phyloP scores from a whole-genome alignment of 192 early-diverging fungal genomes.

The Entomortierella beljakovae region DNA sequence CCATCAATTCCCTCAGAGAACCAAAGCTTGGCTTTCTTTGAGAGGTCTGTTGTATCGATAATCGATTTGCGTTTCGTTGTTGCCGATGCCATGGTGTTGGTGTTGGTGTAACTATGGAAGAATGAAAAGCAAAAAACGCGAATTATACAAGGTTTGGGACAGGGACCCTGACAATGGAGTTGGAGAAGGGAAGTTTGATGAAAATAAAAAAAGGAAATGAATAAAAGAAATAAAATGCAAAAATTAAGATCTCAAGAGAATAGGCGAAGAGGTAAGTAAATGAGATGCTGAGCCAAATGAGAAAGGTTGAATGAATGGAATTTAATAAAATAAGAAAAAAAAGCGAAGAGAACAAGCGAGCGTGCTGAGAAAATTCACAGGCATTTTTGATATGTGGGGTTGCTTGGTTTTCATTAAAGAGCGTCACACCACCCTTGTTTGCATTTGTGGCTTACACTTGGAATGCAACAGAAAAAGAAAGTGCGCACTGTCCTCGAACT shows the following conservation, averaged over 20 bases:
- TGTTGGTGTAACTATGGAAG: not conserved
- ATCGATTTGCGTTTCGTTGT: constrained; percentile 32
- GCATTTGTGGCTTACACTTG: constrained; percentile 13
- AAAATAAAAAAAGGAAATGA: not conserved
- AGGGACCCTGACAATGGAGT: not conserved
- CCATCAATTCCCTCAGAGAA: constrained; percentile 24
- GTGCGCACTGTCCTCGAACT: constrained; percentile 2
- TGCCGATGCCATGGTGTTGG: not conserved
- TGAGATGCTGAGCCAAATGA: too few species aligned
- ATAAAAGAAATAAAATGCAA: not conserved
- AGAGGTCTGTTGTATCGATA: constrained; percentile 9
- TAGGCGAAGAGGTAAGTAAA: not conserved
- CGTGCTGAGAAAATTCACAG: not conserved
- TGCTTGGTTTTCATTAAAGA: not conserved
- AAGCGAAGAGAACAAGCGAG: not conserved
- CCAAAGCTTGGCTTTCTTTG: constrained; percentile 26
- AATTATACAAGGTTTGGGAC: too few species aligned
- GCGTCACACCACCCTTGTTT: constrained; percentile 2
- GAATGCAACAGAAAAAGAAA: not conserved
- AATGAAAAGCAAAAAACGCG: not conserved
- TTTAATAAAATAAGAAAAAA: too few species aligned
- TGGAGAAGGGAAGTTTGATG: not conserved
- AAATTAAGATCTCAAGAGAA: not conserved
- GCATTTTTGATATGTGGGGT: not conserved
- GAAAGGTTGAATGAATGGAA: too few species aligned